These are phyloP conservation scores for Phytophthora macrochlamydospora DNA, from an alignment of 352 stramenopile genomes.

Conservation along the genomic window DNA sequence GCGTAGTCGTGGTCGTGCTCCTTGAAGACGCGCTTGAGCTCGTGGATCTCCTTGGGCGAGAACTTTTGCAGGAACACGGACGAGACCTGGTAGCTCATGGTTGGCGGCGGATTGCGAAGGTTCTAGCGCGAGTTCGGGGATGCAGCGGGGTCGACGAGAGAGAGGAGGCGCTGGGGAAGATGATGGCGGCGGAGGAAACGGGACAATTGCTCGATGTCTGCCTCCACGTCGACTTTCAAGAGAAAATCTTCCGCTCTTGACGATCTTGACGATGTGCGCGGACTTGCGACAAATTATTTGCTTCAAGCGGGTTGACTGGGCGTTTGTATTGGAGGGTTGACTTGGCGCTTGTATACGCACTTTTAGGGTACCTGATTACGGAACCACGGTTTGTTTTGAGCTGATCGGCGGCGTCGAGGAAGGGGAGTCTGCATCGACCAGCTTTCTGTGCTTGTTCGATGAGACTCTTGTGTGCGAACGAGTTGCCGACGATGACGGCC, in stretches of 20 bases:
- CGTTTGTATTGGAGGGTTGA: not conserved
- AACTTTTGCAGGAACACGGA: constrained; percentile 88
- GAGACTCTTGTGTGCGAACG: too few species aligned
- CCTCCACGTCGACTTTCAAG: not conserved
- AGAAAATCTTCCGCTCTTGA: constrained; percentile 3
- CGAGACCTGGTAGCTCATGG: constrained; percentile 87
- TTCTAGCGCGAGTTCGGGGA: not conserved
- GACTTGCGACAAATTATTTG: not conserved
- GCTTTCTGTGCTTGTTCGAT: too few species aligned
- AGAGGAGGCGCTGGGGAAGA: not conserved
- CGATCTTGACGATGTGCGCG: not conserved
- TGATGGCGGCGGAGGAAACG: not conserved
- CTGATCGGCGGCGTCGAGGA: not conserved
- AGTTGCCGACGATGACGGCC: too few species aligned
- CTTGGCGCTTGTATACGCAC: not conserved
- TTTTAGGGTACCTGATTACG: too few species aligned
- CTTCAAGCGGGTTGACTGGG: not conserved
- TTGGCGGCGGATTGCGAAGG: not conserved
- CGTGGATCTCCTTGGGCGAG: constrained; percentile 87
- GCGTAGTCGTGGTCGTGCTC: constrained; percentile 79
- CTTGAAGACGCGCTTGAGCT: constrained; percentile 88
- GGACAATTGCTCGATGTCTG: not conserved
- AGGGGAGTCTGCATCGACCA: too few species aligned
- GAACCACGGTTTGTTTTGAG: not conserved
- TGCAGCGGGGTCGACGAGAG: not conserved